Base-by-base conservation (phyloP, 805 yeast genomes). In the Zygotorulaspora florentina region DNA sequence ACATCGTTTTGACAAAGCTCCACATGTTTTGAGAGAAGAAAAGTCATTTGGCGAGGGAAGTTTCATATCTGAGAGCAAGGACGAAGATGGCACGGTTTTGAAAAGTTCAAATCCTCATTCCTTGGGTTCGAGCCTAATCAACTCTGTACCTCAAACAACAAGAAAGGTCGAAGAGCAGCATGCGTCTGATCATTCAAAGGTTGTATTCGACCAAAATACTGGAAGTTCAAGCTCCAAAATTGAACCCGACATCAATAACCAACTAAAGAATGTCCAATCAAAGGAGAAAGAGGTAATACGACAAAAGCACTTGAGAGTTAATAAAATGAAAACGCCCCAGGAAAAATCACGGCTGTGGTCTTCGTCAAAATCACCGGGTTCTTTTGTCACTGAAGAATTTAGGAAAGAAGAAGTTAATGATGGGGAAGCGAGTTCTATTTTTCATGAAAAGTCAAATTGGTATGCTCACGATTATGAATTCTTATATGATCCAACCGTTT, bases 81-180 rank as follows among this genome's bases (percentile, higher is more conserved):
- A 28, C 18, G 17, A 33, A 16, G 26, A 12, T 23, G n/a, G 16
- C n/a, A 15, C 35, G 2, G 35, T 27, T 13, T 12, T 35, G 20
- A 35, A 40, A 15, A 41, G 39, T 18, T 28, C 40, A 13, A 42
- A 54, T 40, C 51, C 53, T 8, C 54, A 52, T 44, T 57, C 62
- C 7, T 36, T 58, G 12, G 61, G 61, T 1, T 54, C 65, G 7
- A 61, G 65, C 44, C 42, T 62, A 35, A 61, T 62, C n/a, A 58
- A 56, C 42, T 62, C 66, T 8, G 65, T 59, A 6, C 51, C 58
- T 17, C 59, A 53, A 30, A 57, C 59, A 5, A 55, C 60, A 11
- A 55, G 57, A 33, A 52, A 55, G 40, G 47, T 45, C 7, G 59
- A 59, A 38, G 43, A 48, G 11, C 45, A 47, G 27, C 52, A 43